Evolutionary conservation across 139 green algal genomes (phyloP), one percentile per base, ranked within the genome.

Genomic region (Volvox reticuliferus): DNA sequence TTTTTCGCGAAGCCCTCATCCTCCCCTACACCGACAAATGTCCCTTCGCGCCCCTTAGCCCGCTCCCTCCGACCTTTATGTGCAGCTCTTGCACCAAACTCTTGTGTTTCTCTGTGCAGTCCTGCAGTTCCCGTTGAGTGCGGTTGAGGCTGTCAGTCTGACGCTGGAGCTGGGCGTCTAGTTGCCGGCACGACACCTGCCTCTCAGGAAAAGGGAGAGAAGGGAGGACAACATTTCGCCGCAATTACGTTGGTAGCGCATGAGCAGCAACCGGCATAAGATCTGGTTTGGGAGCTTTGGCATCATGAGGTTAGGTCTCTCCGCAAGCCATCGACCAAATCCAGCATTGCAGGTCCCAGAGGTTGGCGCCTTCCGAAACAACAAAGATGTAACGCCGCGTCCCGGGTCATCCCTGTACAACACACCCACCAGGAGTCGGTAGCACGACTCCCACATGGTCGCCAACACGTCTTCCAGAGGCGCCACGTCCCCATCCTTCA

Each of bases 31-130:
- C 44, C 44, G 44, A 55, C 44, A 55, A 73, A 12, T 26, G 3
- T 28, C 65, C 65, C 24, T 28, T 28, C 65, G 65, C 65, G 2
- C 65, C 24, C 65, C 24, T 73, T 12, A 73, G 65, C 65, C 9
- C 65, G 2, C 65, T 28, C 62, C 62, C 62, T 19, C 36, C 9
- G 17, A 68, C 85, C 85, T 89, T 89, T 20, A 89, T 44, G 44
- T 89, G 71, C 85, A 89, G 71, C 37, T 89, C 85, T 71, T 71
- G 37, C 69, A 89, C n/a, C 85, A 61, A 17, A 5, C 37, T 71
- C 85, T 89, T 82, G 85, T 89, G 85, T 32, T 71, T 50, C 36
- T 89, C 85, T 1, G 71, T 71, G 17, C 5, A 12, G 28, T 71
- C 50, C 85, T 89, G 85, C 69, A 89, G 85, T 50, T 89, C 85